Evolutionary conservation across 2,329 filamentous ascomycete species (phyloP).

Genomic region (Penicillium thymicola): DNA sequence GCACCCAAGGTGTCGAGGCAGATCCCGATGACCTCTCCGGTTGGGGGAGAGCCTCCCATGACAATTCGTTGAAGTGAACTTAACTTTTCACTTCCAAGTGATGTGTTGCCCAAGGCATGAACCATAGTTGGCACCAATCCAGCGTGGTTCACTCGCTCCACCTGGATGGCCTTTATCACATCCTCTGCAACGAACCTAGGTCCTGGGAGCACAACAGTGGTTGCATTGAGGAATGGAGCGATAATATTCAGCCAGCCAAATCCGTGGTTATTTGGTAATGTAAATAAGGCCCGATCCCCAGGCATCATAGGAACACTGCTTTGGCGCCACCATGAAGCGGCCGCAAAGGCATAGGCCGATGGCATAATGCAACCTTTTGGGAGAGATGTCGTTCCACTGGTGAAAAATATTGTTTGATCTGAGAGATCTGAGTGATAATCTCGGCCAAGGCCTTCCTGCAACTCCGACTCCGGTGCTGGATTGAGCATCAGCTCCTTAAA

Average conservation of each 20-base stretch:
- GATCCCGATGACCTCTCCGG: slow-evolving; percentile 13
- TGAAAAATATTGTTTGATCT: slow-evolving; percentile 13
- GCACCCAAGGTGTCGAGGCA: slow-evolving; percentile 10
- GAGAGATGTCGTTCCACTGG: slow-evolving; percentile 19
- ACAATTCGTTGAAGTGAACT: slow-evolving; percentile 7
- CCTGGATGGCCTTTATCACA: slow-evolving; percentile 3
- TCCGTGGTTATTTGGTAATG: slow-evolving; percentile 16
- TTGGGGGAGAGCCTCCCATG: slow-evolving; percentile 11
- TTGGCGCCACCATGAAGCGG: slow-evolving; percentile 4
- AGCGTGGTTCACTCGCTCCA: slow-evolving; percentile 3
- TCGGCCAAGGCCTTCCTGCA: background rate
- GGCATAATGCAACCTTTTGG: slow-evolving; percentile 17
- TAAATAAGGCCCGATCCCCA: slow-evolving; percentile 7
- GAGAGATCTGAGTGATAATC: background rate
- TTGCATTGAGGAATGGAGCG: slow-evolving; percentile 9
- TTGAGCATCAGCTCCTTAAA: slow-evolving; percentile 1
- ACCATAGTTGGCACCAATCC: slow-evolving; percentile 11
- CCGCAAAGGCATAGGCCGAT: slow-evolving; percentile 7
- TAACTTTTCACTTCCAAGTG: background rate
- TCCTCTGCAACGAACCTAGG: slow-evolving; percentile 8
- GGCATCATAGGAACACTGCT: slow-evolving; percentile 8
- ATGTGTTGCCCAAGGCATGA: slow-evolving; percentile 4
- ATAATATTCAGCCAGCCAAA: slow-evolving; percentile 15
- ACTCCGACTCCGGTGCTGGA: background rate
- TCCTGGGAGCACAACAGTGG: slow-evolving; percentile 14